phyloP scores from a whole-genome alignment of 2,329 filamentous ascomycete species.

The Verticillium alfalfae region DNA sequence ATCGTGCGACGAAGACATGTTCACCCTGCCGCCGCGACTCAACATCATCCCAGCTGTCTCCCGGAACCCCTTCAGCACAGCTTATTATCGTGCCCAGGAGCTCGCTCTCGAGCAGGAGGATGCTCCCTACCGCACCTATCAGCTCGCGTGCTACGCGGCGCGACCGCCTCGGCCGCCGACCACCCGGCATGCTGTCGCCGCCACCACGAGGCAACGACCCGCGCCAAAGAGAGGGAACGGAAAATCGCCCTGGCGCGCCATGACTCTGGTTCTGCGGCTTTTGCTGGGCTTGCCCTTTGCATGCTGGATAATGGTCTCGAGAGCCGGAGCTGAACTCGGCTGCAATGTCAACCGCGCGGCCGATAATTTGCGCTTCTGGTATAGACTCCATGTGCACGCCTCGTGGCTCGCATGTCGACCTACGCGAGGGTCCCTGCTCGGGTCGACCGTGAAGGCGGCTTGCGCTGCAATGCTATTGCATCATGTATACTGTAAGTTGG shows the following conservation, averaged over 20 bases:
- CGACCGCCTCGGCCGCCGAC: neutral
- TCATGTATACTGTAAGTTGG: neutral
- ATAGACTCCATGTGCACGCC: neutral
- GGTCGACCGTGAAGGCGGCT: neutral
- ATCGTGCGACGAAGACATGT: neutral
- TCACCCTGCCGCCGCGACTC: neutral
- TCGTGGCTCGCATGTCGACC: neutral
- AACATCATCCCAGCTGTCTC: neutral
- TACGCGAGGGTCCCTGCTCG: neutral
- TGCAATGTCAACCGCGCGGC: neutral
- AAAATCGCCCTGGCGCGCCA: neutral
- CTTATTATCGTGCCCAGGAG: neutral
- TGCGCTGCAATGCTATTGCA: neutral
- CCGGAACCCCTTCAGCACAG: neutral
- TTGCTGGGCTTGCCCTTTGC: neutral
- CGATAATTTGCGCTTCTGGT: neutral
- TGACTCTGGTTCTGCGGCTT: neutral
- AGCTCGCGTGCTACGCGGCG: neutral
- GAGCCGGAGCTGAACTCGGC: neutral
- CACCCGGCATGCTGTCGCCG: neutral
- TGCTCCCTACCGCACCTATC: neutral
- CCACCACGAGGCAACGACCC: neutral
- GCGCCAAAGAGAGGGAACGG: neutral
- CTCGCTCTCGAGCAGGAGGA: neutral
- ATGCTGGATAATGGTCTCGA: neutral